Percentiles rank a stretch among this genome's conserved stretches.
Evolutionary conservation across 1,284 basidiomycete genomes (phyloP).

Genomic region (Melampsora abietis-canadensis): DNA sequence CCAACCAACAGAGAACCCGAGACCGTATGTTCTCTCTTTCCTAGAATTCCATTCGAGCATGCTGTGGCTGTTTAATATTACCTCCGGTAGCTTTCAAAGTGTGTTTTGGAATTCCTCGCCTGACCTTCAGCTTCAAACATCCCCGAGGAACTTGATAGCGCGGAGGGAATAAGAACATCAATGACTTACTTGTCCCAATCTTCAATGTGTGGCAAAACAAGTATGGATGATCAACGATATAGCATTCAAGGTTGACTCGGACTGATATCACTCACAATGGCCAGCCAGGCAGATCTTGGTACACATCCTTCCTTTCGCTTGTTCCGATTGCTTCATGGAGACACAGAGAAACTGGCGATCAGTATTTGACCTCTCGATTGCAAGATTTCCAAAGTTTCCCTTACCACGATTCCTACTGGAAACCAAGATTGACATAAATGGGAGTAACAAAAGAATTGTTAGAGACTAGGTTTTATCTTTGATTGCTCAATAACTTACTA

Average conservation of each 20-base stretch:
- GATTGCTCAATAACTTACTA: background rate
- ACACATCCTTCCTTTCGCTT: constrained; percentile 34
- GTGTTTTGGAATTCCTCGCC: too few species aligned
- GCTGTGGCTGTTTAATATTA: constrained; percentile 29
- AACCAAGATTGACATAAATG: background rate
- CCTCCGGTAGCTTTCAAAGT: constrained; percentile 27
- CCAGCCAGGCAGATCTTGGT: constrained; percentile 41
- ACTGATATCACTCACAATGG: constrained; percentile 33
- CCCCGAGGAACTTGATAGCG: too few species aligned
- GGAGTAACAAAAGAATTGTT: background rate
- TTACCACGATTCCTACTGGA: constrained; percentile 36
- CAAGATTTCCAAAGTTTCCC: background rate
- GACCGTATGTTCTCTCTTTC: constrained; percentile 16
- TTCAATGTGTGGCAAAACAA: background rate
- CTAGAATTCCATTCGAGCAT: constrained; percentile 36
- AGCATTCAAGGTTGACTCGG: background rate
- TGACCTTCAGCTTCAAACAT: too few species aligned
- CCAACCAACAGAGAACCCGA: constrained; percentile 22
- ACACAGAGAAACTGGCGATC: background rate
- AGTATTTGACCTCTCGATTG: background rate
- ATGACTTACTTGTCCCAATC: constrained; percentile 36
- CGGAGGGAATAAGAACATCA: too few species aligned
- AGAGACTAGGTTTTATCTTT: background rate
- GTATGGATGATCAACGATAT: background rate
- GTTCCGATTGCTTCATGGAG: constrained; percentile 31